phyloP scores from a whole-genome alignment of 2,329 filamentous ascomycete genomes.

The Aspergillus flavus region DNA sequence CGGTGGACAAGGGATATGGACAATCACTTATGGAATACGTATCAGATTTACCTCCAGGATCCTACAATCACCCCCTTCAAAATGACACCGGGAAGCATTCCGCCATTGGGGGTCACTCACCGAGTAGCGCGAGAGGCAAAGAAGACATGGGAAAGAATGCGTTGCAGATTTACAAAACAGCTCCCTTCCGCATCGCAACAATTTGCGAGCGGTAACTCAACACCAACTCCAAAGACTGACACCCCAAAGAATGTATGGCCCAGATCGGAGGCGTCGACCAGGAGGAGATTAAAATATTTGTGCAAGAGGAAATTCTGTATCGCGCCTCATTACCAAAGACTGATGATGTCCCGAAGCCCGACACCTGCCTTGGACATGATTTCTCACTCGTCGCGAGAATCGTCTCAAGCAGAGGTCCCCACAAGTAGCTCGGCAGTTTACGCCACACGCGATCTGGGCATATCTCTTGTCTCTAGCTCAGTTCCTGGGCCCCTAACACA shows the following conservation, averaged over 20 bases:
- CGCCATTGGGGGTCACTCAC: conserved; percentile 66
- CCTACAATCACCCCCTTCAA: conserved; percentile 69
- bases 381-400: conserved; percentile 31
- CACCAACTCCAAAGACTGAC: conserved; percentile 44
- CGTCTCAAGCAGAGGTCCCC: conserved; percentile 27
- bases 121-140: conserved; percentile 64
- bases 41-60: conserved; percentile 66
- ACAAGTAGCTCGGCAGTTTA: conserved; percentile 36
- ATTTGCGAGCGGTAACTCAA: conserved; percentile 51
- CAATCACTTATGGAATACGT: conserved; percentile 67
- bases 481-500: conserved; percentile 41
- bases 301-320: conserved; percentile 65
- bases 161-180: conserved; percentile 32
- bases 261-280: conserved; percentile 59
- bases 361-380: conserved; percentile 56
- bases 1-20: conserved; percentile 66
- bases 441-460: conserved; percentile 47
- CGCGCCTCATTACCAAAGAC: conserved; percentile 65
- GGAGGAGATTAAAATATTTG: conserved; percentile 60
- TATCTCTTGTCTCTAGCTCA: conserved; percentile 47
- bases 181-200: conserved; percentile 29
- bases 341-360: conserved; percentile 62
- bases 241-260: conserved; percentile 53
- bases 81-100: conserved; percentile 64
- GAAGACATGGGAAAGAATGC: conserved; percentile 59